phyloP scores from a whole-genome alignment of 805 yeast genomes.

The Candida montana region DNA sequence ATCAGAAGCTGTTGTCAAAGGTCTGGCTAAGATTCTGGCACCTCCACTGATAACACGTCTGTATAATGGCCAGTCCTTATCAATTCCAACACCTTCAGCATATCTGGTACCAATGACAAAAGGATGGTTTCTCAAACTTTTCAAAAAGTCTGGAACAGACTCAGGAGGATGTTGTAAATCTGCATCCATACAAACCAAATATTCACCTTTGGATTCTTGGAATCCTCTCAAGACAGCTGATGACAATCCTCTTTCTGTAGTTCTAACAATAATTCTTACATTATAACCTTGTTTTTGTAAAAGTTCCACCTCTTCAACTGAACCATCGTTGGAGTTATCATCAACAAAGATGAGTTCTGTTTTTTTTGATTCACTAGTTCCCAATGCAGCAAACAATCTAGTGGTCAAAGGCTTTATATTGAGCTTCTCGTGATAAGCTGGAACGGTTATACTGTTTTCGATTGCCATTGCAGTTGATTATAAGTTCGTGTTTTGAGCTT shows the following conservation, averaged over 20 bases:
- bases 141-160: conserved; percentile 40
- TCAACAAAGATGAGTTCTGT: conserved; percentile 48
- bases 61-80: conserved; percentile 48
- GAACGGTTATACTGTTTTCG: conserved; percentile 40
- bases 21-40: conserved; percentile 44
- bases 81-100: conserved; percentile 51
- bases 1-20: conserved; percentile 45
- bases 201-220: conserved; percentile 41
- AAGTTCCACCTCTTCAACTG: conserved; percentile 45
- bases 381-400: conserved; percentile 43
- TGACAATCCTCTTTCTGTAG: conserved; percentile 44
- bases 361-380: conserved; percentile 33
- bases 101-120: conserved; percentile 47
- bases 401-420: conserved; percentile 45
- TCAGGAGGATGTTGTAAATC: conserved; percentile 52
- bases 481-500: not conserved
- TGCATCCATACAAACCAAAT: conserved; percentile 48
- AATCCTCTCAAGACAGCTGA: conserved; percentile 47
- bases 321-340: conserved; percentile 47
- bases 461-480: conserved; percentile 25
- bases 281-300: conserved; percentile 41
- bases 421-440: conserved; percentile 46
- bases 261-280: conserved; percentile 44
- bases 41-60: conserved; percentile 45
- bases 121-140: conserved; percentile 35